Percentiles rank a stretch among this genome's conserved stretches.
Conservation (phyloP, 2,329 filamentous ascomycete species). For the Colletotrichum kahawae region DNA sequence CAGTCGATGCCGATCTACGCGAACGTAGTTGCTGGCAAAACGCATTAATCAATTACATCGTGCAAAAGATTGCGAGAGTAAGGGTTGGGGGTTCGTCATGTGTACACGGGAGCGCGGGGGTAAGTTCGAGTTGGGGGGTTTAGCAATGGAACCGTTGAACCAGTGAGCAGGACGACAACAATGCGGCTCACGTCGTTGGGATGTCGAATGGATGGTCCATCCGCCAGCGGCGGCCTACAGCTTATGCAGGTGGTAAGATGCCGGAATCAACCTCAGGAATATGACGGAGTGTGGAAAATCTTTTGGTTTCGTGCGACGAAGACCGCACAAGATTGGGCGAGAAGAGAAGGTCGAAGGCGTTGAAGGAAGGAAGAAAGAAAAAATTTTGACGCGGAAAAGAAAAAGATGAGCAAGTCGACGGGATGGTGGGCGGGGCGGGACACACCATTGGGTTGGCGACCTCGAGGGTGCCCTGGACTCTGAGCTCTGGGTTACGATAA, state of each 20-base stretch:
- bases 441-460: neutral
- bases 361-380: neutral
- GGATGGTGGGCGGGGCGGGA: neutral
- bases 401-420: neutral
- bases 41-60: neutral
- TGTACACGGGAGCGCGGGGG: neutral
- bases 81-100: neutral
- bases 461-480: neutral
- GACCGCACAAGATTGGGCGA: neutral
- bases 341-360: neutral
- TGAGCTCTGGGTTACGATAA: neutral
- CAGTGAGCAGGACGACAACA: neutral
- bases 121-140: neutral
- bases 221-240: neutral
- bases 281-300: neutral
- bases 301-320: neutral
- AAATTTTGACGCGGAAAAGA: neutral
- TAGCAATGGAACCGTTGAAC: neutral
- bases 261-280: neutral
- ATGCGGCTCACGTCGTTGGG: neutral
- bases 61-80: neutral
- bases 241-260: neutral
- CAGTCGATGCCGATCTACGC: slow-evolving; percentile 21
- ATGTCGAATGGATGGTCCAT: neutral
- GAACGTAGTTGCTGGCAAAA: slow-evolving; percentile 16